phyloP scores from a whole-genome alignment of 2,329 filamentous ascomycete genomes.

The Cordyceps javanica region DNA sequence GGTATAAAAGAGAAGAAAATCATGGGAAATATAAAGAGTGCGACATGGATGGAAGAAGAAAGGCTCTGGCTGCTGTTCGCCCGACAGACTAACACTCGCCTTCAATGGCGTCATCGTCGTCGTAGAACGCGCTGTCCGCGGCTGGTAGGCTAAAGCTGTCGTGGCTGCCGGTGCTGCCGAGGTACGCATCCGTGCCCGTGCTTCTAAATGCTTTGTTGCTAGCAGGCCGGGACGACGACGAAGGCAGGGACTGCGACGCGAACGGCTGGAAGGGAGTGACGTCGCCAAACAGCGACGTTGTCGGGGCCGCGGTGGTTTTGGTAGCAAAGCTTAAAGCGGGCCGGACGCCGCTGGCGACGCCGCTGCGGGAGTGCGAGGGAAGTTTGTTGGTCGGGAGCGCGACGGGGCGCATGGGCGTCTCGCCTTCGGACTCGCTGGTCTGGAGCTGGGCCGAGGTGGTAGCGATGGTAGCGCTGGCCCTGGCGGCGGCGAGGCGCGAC shows the following conservation, averaged over 20 bases:
- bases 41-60: not conserved
- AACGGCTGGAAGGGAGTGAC: not conserved
- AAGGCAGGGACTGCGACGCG: not conserved
- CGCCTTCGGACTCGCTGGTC: conserved; percentile 22
- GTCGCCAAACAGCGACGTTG: not conserved
- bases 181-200: conserved; percentile 14
- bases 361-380: not conserved
- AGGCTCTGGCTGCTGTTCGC: not conserved
- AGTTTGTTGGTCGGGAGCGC: not conserved
- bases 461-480: conserved; percentile 30
- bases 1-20: not conserved
- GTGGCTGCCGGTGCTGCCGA: conserved; percentile 4
- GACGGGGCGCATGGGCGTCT: conserved; percentile 3
- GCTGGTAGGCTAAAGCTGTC: not conserved
- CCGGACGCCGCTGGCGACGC: not conserved
- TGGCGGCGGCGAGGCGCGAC: conserved; percentile 26
- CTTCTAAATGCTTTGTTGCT: conserved; percentile 7
- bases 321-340: conserved; percentile 19
- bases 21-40: not conserved
- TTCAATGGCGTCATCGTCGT: conserved; percentile 23
- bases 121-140: conserved; percentile 6
- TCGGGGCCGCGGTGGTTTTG: not conserved
- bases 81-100: conserved; percentile 28
- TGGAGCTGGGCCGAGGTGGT: conserved; percentile 22
- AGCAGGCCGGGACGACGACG: not conserved